Conservation (phyloP, 148 eudicot genomes). For the Heliamphora exappendiculata region DNA sequence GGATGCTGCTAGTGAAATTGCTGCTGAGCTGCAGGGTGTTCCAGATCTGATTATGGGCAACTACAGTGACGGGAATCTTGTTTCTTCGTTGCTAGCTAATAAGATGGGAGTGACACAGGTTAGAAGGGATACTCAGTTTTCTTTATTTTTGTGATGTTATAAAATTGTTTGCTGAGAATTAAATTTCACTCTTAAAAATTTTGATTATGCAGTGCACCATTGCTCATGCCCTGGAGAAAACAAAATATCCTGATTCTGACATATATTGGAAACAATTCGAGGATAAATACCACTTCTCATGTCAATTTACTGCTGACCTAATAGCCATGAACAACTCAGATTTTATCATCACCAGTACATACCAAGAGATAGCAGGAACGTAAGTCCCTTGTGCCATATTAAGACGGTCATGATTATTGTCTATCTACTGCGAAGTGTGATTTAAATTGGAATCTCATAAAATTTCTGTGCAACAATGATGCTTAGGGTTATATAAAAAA, state of each 20-base stretch:
- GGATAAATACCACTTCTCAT: constrained; percentile 90
- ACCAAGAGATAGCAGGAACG: constrained; percentile 99
- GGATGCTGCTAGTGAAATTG: constrained; percentile 90
- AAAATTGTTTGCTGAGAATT: constrained; percentile 2
- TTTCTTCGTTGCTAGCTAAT: constrained; percentile 73
- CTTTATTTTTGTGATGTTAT: background rate
- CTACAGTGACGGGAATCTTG: constrained; percentile 97
- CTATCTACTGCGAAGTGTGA: background rate
- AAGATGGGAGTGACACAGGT: constrained; percentile 98
- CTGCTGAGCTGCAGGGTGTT: constrained; percentile 74
- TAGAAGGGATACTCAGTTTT: constrained; percentile 8
- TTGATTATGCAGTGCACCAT: constrained; percentile 66
- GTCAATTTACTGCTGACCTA: constrained; percentile 95
- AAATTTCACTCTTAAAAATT: background rate
- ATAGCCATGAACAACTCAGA: constrained; percentile 93
- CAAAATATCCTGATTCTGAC: constrained; percentile 98
- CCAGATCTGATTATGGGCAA: constrained; percentile 95
- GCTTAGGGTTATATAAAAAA: background rate
- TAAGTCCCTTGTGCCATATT: constrained; percentile 33
- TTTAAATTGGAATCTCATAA: background rate
- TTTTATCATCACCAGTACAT: constrained; percentile 95
- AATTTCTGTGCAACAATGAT: background rate
- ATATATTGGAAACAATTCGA: constrained; percentile 85
- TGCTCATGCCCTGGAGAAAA: constrained; percentile 98
- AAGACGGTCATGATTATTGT: background rate